These are phyloP conservation scores for Geosmithia morbida DNA, from an alignment of 2,329 filamentous ascomycete species.

Conservation along the genomic window DNA sequence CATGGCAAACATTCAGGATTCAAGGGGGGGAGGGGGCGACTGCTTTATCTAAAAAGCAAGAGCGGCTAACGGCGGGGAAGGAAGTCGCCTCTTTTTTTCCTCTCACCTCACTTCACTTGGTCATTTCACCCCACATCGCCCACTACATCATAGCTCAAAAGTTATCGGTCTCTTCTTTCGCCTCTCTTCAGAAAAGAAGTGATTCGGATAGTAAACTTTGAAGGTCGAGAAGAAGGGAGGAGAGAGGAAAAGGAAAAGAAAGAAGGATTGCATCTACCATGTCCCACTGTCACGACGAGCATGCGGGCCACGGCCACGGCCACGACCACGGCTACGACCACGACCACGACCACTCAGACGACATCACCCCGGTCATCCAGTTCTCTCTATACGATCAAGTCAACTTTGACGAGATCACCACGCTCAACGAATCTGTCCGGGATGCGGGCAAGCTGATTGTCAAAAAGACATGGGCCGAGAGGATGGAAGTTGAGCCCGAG, in stretches of 20 bases:
- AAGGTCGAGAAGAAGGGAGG: conserved; percentile 26
- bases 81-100: neutral
- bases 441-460: conserved; percentile 61
- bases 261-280: neutral
- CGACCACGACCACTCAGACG: conserved; percentile 78
- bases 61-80: neutral
- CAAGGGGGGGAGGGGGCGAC: neutral
- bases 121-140: neutral
- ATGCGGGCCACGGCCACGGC: conserved; percentile 32
- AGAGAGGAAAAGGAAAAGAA: neutral
- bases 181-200: neutral
- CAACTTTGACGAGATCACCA: conserved; percentile 71
- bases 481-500: conserved; percentile 57
- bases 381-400: conserved; percentile 85
- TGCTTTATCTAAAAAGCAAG: too few species aligned
- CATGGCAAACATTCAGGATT: too few species aligned
- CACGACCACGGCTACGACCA: conserved; percentile 41
- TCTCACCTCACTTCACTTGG: neutral
- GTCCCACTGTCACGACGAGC: conserved; percentile 35
- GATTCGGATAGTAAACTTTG: neutral
- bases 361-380: conserved; percentile 83
- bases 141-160: neutral
- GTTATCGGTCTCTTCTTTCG: too few species aligned
- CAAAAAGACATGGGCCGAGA: conserved; percentile 82
- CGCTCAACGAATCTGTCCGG: conserved; percentile 64